A percentile compares a stretch with the other conserved stretches of the same genome.
These are phyloP conservation scores for Kalmanozyma brasiliensis DNA, from an alignment of 1,284 basidiomycete genomes.

Conservation along the genomic window DNA sequence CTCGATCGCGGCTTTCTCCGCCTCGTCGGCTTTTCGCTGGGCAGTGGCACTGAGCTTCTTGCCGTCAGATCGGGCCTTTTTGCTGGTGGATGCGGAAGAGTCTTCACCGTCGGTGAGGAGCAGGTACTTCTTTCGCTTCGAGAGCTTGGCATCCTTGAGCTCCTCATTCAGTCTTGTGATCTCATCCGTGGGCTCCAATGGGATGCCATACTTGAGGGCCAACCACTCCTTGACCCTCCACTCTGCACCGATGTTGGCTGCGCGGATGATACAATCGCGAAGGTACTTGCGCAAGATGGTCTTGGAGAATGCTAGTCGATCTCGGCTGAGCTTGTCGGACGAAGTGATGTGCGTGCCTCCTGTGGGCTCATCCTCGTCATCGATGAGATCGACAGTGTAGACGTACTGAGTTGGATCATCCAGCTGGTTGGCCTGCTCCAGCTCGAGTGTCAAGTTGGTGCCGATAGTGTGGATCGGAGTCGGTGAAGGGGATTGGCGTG, in stretches of 20 bases:
- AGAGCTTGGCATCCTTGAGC: constrained; percentile 80
- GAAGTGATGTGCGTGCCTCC: constrained; percentile 83
- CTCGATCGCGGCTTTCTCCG: constrained; percentile 39
- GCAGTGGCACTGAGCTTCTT: constrained; percentile 42
- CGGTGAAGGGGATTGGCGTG: constrained; percentile 8
- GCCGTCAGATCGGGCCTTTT: constrained; percentile 28
- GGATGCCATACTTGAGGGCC: constrained; percentile 83
- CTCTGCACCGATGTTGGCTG: constrained; percentile 88
- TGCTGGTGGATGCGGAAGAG: constrained; percentile 70
- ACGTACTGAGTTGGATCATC: constrained; percentile 86
- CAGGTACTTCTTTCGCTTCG: constrained; percentile 71
- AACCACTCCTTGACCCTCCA: constrained; percentile 91
- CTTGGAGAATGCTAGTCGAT: constrained; percentile 93
- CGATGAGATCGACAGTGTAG: constrained; percentile 85
- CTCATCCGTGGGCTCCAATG: constrained; percentile 83
- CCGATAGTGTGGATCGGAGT: constrained; percentile 75
- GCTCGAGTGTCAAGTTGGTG: constrained; percentile 79
- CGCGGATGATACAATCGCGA: constrained; percentile 89
- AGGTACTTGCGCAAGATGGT: constrained; percentile 95
- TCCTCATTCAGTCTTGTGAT: constrained; percentile 80
- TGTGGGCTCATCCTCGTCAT: constrained; percentile 68
- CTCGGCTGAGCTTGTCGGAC: constrained; percentile 80
- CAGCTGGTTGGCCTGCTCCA: constrained; percentile 76
- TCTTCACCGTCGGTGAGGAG: constrained; percentile 85
- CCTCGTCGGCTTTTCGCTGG: constrained; percentile 42